Base-by-base conservation (phyloP, 352 stramenopile genomes). In the Globisporangium okanoganense region DNA sequence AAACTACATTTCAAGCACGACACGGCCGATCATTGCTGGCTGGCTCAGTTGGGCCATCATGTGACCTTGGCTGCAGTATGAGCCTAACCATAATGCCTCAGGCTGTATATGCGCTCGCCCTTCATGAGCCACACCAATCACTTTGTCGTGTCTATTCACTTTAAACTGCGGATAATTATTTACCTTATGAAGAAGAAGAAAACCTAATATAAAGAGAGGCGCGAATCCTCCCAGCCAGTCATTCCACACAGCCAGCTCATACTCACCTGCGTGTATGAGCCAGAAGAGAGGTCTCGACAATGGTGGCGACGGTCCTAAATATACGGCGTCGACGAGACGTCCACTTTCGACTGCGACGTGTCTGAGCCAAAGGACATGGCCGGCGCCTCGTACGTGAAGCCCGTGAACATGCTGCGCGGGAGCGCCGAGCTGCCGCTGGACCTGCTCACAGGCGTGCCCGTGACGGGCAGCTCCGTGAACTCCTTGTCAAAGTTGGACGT, bases 401-500 rank as follows among this genome's bases (percentile, higher is more conserved):
- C 83, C 59, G 74, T 87, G 62, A 95, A 95, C 85, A 92, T 93
- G 66, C 78, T 91, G 47, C 85, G 84, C 12, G 85, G 82, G 14
- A 94, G 58, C 9, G 73, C 77, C 3, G 75, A 86, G 4, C 79
- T 74, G 10, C 71, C 68, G 18, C 69, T 76, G 45, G 80, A 87
- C 68, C 84, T 86, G 62, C 85, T 95, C 62, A 93, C 62, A 29
- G 83, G 83, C 50, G 83, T 95, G 63, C 81, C 82, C 24, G 71
- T 89, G 58, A 95, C 83, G 1, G 88, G 88, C 63, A 96, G 67
- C 59, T 93, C 80, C 16, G 88, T 97, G 67, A 97, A 97, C 66
- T 96, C 84, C 59, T 77, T 83, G 71, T 97, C 88, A 55, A 97
- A 97, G 73, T 97, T 97, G 49, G 82, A 92, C 55, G 84, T 95